A percentile compares a stretch with the other conserved stretches of the same genome.
phyloP scores from a whole-genome alignment of 164 flowering plant genomes.

The Santalum album region DNA sequence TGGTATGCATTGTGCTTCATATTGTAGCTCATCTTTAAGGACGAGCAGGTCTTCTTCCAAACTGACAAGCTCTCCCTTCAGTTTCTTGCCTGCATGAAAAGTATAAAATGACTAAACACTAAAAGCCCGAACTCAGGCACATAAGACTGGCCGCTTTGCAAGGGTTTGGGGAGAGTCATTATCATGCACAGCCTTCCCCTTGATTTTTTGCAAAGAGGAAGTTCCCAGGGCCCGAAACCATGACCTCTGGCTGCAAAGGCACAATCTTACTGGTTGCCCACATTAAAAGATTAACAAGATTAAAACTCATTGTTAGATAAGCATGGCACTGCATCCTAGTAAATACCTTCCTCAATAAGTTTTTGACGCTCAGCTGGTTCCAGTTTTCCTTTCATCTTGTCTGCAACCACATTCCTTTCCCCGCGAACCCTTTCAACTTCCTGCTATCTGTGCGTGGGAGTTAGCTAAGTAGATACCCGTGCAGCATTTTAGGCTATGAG shows the following conservation, averaged over 20 bases:
- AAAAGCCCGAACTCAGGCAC: neutral
- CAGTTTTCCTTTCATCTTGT: constrained; percentile 87
- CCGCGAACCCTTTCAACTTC: constrained; percentile 89
- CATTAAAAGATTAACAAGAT: too few relatives aligned
- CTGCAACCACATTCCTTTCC: constrained; percentile 84
- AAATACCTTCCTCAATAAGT: constrained; percentile 75
- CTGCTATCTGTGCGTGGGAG: constrained; percentile 69
- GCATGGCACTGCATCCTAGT: neutral
- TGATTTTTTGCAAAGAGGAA: too few relatives aligned
- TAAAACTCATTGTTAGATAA: neutral
- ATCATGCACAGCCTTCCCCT: too few relatives aligned
- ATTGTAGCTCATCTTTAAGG: constrained; percentile 77
- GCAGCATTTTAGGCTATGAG: too few relatives aligned
- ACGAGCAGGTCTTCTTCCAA: constrained; percentile 69
- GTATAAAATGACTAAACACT: neutral
- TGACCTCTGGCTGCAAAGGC: too few relatives aligned
- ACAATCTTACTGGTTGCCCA: too few relatives aligned
- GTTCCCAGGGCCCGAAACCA: too few relatives aligned
- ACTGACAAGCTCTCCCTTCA: constrained; percentile 56
- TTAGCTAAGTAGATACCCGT: constrained; percentile 31
- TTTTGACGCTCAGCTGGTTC: constrained; percentile 70
- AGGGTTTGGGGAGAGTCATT: too few relatives aligned
- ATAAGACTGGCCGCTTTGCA: too few relatives aligned
- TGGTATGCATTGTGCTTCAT: constrained; percentile 81
- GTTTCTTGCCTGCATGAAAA: constrained; percentile 52